Base-by-base conservation (phyloP, 1,284 basidiomycete genomes). In the Exobasidium rhododendri region DNA sequence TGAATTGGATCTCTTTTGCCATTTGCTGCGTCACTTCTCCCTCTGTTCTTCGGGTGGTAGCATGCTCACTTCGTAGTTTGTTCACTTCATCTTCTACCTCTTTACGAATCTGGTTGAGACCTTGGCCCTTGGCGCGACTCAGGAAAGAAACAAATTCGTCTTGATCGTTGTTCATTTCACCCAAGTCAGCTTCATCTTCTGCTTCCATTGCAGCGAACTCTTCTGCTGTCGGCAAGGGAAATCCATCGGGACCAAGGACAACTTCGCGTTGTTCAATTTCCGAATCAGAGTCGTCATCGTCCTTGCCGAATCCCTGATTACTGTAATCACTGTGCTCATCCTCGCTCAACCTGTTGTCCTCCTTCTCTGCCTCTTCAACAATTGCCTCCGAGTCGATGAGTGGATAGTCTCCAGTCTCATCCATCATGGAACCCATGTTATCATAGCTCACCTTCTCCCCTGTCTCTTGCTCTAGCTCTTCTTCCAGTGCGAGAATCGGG, bases 1-100 rank as follows among this genome's bases (percentile, higher is more conserved):
- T 69, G 54, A 71, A 64, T 88, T 97, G 96, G 70, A 98, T 96
- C 81, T 98, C 94, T 1, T 87, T 84, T 50, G 96, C 85, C 94
- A 97, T 97, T 68, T 94, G 89, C 75, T 90, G 88, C 2, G 91
- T 94, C 69, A 97, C 87, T 76, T 97, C 94, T 73, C 97, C 96
- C 10, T 93, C 90, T 81, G 94, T 92, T 43, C 93, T 85, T 85
- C 93, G 88, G 17, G 92, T 91, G 45, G 87, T 87, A 79, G 91
- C 94, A 77, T 87, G 86, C 80, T 94, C 90, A 77, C 87, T 84
- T 74, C 92, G 88, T 52, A 98, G 82, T 2, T 84, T 83, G 62
- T 85, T 84, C 62, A 99, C 93, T 81, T 99, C 96, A 56, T 89
- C 88, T 77, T 94, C 91, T 58, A 97, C 93, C 81, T 98, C 94